Conservation (phyloP, 2,329 filamentous ascomycete genomes). For the Aspergillus sp. region DNA sequence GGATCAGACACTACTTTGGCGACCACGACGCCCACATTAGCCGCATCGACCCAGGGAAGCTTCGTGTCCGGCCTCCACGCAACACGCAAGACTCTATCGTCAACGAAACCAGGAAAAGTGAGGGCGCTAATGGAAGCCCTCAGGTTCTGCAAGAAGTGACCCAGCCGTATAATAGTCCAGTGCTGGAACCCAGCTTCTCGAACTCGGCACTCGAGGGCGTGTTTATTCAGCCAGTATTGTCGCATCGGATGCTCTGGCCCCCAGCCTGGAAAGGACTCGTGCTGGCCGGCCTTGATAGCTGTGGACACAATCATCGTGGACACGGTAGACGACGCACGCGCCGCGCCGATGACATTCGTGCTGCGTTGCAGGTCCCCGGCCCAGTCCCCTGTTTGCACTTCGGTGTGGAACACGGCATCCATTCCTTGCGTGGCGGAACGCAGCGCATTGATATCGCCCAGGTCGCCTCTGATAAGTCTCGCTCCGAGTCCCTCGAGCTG, state of each 20-base stretch:
- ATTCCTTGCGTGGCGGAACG: background rate
- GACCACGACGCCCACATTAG: too few species aligned
- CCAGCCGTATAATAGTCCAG: slow-evolving; percentile 4
- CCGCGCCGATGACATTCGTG: slow-evolving; percentile 1
- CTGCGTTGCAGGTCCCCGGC: too few species aligned
- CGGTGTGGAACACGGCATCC: slow-evolving; percentile 1
- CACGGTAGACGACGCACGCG: background rate
- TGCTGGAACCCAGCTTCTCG: background rate
- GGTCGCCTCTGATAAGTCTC: background rate
- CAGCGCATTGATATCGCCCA: background rate
- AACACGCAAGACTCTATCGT: too few species aligned
- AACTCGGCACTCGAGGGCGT: background rate
- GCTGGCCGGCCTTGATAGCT: background rate
- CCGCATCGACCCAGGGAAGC: too few species aligned
- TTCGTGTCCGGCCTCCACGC: too few species aligned
- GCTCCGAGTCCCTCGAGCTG: slow-evolving; percentile 1
- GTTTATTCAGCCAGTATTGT: slow-evolving; percentile 1
- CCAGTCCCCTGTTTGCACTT: background rate
- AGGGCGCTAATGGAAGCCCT: too few species aligned
- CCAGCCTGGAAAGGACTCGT: slow-evolving; percentile 2
- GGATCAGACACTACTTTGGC: too few species aligned
- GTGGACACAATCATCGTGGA: slow-evolving; percentile 5
- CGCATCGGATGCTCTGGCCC: background rate
- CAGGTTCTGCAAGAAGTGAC: too few species aligned
- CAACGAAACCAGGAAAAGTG: too few species aligned